Base-by-base conservation (phyloP, 371 early-diverging fungal genomes). In the Mucor velutinosus region DNA sequence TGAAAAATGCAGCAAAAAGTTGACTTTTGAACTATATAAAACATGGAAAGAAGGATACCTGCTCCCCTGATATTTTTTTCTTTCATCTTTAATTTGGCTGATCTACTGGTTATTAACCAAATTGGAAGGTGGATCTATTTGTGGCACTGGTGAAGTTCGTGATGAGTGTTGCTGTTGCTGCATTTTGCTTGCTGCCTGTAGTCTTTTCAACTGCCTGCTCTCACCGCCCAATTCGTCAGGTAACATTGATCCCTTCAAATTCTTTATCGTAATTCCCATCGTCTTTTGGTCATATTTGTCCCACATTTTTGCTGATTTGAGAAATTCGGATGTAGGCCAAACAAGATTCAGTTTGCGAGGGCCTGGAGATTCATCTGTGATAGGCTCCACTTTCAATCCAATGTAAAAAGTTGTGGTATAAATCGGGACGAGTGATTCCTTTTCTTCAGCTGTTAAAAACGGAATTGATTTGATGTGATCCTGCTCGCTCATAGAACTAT, bases 321-420 rank as follows among this genome's bases (percentile, higher is more conserved):
- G 82, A 73, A 94, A 97, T 51, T 94, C 96, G 6, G 79, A 73
- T 7, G 88, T 89, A 2, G 95, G 93, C 84, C 91, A 87, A 11
- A 88, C 77, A 14, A 97, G 76, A 62, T 95, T 91, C 66, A 94
- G 65, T 60, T 83, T 79, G 32, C 84, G 76, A 39, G 79, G 84
- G 37, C 77, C 88, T 4, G 77, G 78, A 1, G 79, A 59, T 19
- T 78, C 82, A 61, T 77, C 84, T 74, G 57, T 62, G 8, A 61
- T 43, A 14, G 67, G 67, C n/a, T 61, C 62, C 14, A 62, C 67
- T 47, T 73, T 71, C 30, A 97, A 76, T 4, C 96, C 97, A 69
- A 97, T 86, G 74, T 94, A 97, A 69, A 95, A 96, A 5, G 89
- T 86, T 2, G 94, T 90, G 15, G 93, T 93, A 71, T 89, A 89